A percentile compares a stretch with the other conserved stretches of the same genome.
Conservation (phyloP, 352 stramenopile genomes). For the Porosira glacialis region DNA sequence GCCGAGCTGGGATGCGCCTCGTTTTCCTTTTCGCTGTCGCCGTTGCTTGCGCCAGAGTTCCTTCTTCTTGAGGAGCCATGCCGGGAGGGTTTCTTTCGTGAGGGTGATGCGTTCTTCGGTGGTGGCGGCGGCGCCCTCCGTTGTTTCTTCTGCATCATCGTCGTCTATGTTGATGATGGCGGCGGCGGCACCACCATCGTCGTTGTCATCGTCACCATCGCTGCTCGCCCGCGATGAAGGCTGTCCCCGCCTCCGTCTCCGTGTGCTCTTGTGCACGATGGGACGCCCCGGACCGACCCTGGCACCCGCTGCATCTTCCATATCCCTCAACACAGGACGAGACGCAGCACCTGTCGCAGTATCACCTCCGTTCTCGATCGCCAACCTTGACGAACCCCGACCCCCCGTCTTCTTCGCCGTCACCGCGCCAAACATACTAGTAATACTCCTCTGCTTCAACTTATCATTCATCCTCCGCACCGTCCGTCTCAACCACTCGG, state of each 20-base stretch:
- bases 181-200: slow-evolving; percentile 1
- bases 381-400: no score
- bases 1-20: slow-evolving; percentile 26
- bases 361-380: no score
- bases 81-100: slow-evolving; percentile 58
- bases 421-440: slow-evolving; percentile 82
- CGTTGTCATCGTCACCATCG: slow-evolving; percentile 2
- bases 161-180: neutral
- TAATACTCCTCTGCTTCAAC: slow-evolving; percentile 86
- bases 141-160: no score
- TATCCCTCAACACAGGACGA: no score
- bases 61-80: slow-evolving; percentile 77
- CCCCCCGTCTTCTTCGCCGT: slow-evolving; percentile 25
- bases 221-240: neutral
- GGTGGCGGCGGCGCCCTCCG: no score
- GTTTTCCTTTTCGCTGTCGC: no score
- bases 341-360: no score
- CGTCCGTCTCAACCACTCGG: slow-evolving; percentile 93
- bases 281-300: slow-evolving; percentile 48
- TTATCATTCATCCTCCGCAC: slow-evolving; percentile 85
- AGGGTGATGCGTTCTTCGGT: slow-evolving; percentile 62
- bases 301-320: no score
- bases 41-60: slow-evolving; percentile 58
- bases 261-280: slow-evolving; percentile 58
- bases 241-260: neutral